Base-by-base conservation (phyloP, 257 asterid species). In the Agastache rugosa region DNA sequence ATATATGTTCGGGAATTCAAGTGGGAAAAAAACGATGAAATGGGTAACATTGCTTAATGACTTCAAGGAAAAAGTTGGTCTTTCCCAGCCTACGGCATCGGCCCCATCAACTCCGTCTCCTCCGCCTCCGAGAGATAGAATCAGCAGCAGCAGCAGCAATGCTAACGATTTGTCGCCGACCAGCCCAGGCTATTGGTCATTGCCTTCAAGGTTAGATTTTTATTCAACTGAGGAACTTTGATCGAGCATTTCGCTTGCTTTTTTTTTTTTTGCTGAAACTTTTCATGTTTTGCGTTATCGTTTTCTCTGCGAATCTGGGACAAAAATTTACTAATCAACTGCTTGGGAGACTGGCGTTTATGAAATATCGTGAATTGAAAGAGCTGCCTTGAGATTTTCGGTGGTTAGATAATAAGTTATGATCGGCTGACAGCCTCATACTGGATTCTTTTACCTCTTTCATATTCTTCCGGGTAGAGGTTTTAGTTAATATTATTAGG, bases 31-130 rank as follows among this genome's bases (percentile, higher is more conserved):
- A 86, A 90, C 90, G 94, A 95, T 95, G 99, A 95, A 95, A 95
- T 95, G 99, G 99, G 91, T 63, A 81, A 69, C 99, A 88, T 87
- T 95, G 93, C 95, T 95, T 85, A 89, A 90, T 85, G 99, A 95
- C 88, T 86, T 95, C 62, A 95, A 85, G 89, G 99, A 92, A 81
- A 95, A 92, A 83, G 99, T 95, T 55, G 99, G 98, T 34, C 77
- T 92, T 37, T 79, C 97, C 25, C 96, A 82, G 79, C 8, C 92
- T 68, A 79, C 96, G 47, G 72, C 91, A 20, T 74, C 96, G 20
- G 56, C 91, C 37, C 78, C 93, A 5, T 71, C 91, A 5, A 69
- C 92, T 64, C 84, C 94, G 3, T 61, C 86, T 3, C 82, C 97
- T 1, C 79, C 98, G 17, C 88, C 91, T n/a, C 80, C 75, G 67